phyloP scores from a whole-genome alignment of 345 rosid species.

The Erodium maritimum region DNA sequence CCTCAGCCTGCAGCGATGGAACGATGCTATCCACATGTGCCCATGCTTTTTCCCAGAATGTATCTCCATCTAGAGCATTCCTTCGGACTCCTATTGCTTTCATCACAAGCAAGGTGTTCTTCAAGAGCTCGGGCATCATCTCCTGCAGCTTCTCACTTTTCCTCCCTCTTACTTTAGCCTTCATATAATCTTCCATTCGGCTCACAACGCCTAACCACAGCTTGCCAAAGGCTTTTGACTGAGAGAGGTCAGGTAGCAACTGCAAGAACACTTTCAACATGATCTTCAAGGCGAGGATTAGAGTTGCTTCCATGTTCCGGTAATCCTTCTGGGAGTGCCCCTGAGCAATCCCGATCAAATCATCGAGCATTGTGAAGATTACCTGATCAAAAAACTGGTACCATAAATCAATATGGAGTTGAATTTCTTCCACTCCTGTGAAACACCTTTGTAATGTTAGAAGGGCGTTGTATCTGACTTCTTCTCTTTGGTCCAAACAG shows the following conservation, averaged over 20 bases:
- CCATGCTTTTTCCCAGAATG: constrained; percentile 98
- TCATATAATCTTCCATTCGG: constrained; percentile 88
- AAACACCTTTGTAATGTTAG: constrained; percentile 77
- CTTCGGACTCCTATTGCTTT: constrained; percentile 78
- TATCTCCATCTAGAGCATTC: constrained; percentile 86
- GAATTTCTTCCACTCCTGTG: constrained; percentile 62
- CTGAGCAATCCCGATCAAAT: constrained; percentile 82
- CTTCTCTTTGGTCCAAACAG: constrained; percentile 98
- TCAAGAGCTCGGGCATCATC: constrained; percentile 70
- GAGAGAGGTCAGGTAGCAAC: constrained; percentile 57
- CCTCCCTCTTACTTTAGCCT: constrained; percentile 76
- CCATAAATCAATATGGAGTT: constrained; percentile 63
- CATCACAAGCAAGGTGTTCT: constrained; percentile 74
- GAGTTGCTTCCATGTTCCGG: constrained; percentile 90
- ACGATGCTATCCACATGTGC: constrained; percentile 79
- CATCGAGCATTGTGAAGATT: constrained; percentile 85
- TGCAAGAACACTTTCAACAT: constrained; percentile 69
- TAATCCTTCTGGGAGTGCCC: constrained; percentile 90
- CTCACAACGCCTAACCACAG: constrained; percentile 86
- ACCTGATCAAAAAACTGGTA: constrained; percentile 79
- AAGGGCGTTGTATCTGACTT: constrained; percentile 86
- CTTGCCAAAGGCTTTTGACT: constrained; percentile 77
- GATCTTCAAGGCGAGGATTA: constrained; percentile 64
- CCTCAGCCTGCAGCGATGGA: constrained; percentile 69
- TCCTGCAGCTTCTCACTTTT: constrained; percentile 94